Base-by-base conservation (phyloP, 2,329 filamentous ascomycete genomes). In the Colletotrichum brevisporum region DNA sequence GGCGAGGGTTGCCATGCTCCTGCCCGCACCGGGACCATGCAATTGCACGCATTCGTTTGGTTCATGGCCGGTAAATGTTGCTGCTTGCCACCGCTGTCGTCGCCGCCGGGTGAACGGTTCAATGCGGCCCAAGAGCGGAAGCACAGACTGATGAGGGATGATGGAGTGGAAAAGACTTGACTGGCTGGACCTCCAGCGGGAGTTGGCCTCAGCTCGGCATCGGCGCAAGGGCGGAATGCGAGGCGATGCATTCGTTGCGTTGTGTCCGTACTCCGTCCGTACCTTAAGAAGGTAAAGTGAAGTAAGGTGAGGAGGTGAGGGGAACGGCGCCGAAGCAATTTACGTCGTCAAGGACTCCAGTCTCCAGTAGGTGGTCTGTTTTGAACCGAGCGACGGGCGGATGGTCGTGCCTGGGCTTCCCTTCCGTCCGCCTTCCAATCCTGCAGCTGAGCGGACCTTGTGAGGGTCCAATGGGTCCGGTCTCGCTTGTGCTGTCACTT, bases 401-500 rank as follows among this genome's bases (percentile, higher is more conserved):
- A 45, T 55, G 48, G 67, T 26, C 15, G 62, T 69, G 56, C 56
- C 62, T 60, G 66, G 57, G 50, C 6, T 55, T 55, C 54, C 55
- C 36, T 54, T 31, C 26, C 51, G 48, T 56, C 56, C 26, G 18
- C 50, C 52, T 63, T 41, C 62, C 55, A 15, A 43, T 41, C 51
- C 62, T 67, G 66, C 66, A 69, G 55, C 55, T 55, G 43, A 60
- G 67, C 67, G 62, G 67, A 60, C 43, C 67, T 61, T 43, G 21
- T 39, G 62, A 52, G 62, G 66, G 50, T 60, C 55, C 62, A 39
- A 56, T 56, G 55, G 62, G 36, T 65, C 51, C 36, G 55, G 39
- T n/a, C 58, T 69, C 55, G 56, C 67, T 66, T 66, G 61, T 39
- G 62, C 55, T 69, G 50, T 69, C 67, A 60, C 50, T 61, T 69